phyloP scores from a whole-genome alignment of 352 stramenopile species.

The Globisporangium parvum region DNA sequence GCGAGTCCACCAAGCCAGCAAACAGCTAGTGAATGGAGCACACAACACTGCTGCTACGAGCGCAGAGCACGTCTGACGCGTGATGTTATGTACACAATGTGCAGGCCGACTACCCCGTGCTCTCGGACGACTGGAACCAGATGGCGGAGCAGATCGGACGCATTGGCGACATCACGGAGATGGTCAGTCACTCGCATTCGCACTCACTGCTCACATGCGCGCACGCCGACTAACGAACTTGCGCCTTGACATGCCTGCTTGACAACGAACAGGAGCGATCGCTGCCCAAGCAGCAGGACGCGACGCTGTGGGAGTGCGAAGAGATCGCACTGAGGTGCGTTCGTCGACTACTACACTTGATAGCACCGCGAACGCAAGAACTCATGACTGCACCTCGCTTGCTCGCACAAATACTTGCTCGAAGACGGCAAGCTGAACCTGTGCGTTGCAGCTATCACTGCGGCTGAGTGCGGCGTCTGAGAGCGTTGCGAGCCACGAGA shows the following conservation, averaged over 20 bases:
- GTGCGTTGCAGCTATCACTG: slow-evolving; percentile 24
- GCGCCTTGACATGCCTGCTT: background rate
- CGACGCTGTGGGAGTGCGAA: slow-evolving; percentile 89
- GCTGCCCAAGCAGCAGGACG: slow-evolving; percentile 77
- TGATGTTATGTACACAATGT: background rate
- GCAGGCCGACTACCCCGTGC: slow-evolving; percentile 77
- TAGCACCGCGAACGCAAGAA: background rate
- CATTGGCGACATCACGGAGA: slow-evolving; percentile 88
- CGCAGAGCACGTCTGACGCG: background rate
- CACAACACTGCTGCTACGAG: background rate
- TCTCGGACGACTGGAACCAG: slow-evolving; percentile 83
- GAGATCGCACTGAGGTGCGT: slow-evolving; percentile 72
- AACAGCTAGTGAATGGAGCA: background rate
- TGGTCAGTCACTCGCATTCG: slow-evolving; percentile 25
- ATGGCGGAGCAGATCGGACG: slow-evolving; percentile 87
- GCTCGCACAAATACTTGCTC: slow-evolving; percentile 62
- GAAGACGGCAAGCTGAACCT: slow-evolving; percentile 91
- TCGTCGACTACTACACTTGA: background rate
- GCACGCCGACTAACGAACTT: background rate
- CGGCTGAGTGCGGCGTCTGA: too few species aligned
- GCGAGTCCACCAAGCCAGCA: background rate
- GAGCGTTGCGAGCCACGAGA: too few species aligned
- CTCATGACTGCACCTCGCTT: background rate
- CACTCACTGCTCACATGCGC: too few species aligned
- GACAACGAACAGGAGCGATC: slow-evolving; percentile 42